Conservation (phyloP, 768 basidiomycete species). For the Russula brevipes region DNA sequence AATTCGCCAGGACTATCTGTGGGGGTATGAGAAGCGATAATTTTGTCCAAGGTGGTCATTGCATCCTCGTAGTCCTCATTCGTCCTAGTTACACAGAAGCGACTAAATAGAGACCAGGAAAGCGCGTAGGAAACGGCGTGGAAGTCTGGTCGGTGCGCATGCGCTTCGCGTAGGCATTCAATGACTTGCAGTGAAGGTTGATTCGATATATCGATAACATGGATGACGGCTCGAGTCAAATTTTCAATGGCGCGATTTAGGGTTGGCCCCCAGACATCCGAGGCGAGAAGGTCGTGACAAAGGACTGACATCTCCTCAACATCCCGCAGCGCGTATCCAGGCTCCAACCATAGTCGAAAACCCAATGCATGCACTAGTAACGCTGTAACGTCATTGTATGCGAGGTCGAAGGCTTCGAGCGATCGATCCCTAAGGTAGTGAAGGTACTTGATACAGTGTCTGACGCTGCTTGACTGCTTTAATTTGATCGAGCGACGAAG, state of each 20-base stretch:
- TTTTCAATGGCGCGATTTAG: neutral
- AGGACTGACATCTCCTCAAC: neutral
- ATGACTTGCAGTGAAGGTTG: neutral
- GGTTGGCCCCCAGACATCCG: no score
- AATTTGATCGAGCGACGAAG: neutral
- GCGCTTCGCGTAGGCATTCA: neutral
- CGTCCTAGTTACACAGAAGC: neutral
- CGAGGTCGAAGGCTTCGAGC: neutral
- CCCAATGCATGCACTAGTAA: neutral
- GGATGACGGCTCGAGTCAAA: neutral
- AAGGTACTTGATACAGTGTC: neutral
- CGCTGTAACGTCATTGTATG: neutral
- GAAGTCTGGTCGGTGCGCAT: neutral
- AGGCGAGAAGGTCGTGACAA: neutral
- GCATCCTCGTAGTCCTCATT: neutral
- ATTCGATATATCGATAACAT: fast-evolving
- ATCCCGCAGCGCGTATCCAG: neutral
- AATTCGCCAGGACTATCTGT: neutral
- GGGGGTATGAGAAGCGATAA: neutral
- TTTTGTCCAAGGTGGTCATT: neutral
- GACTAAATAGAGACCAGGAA: neutral
- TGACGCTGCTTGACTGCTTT: neutral
- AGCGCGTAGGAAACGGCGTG: neutral
- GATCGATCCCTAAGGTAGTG: neutral
- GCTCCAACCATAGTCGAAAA: neutral